Conservation (phyloP, 225 moss, liverwort and hornwort species). For the Marchantia polymorpha region DNA sequence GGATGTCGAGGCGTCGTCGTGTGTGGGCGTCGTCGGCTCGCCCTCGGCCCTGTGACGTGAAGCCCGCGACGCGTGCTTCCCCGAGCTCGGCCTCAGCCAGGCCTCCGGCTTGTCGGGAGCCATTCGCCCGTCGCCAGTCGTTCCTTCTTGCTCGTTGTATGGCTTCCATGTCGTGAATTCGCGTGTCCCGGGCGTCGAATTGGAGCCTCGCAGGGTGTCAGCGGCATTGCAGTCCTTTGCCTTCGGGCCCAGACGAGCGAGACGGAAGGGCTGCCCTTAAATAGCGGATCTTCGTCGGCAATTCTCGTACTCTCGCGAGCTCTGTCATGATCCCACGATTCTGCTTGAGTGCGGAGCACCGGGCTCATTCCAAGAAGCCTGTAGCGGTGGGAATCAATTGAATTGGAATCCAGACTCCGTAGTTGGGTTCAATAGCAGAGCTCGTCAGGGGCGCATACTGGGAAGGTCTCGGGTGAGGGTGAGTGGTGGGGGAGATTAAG, state of each 20-base stretch:
- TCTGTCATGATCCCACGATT: neutral
- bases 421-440: neutral
- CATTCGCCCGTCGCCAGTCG: neutral
- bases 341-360: neutral
- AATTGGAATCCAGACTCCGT: neutral
- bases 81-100: no score
- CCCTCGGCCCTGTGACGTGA: neutral
- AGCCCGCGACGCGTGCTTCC: neutral
- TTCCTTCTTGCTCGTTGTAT: neutral
- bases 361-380: neutral
- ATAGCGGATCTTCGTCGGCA: neutral
- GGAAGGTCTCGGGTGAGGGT: neutral
- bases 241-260: neutral
- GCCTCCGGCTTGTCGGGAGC: neutral
- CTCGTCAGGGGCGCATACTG: neutral
- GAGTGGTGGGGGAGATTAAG: neutral
- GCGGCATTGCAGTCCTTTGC: neutral
- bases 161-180: neutral
- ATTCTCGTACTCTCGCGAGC: neutral
- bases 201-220: neutral
- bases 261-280: neutral
- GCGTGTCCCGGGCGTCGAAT: neutral
- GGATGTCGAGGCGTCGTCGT: neutral
- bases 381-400: neutral
- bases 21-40: conserved; percentile 8